Evolutionary conservation across 345 rosid genomes (phyloP), one percentile per base, ranked within the genome.

Genomic region (Gossypium longicalyx): DNA sequence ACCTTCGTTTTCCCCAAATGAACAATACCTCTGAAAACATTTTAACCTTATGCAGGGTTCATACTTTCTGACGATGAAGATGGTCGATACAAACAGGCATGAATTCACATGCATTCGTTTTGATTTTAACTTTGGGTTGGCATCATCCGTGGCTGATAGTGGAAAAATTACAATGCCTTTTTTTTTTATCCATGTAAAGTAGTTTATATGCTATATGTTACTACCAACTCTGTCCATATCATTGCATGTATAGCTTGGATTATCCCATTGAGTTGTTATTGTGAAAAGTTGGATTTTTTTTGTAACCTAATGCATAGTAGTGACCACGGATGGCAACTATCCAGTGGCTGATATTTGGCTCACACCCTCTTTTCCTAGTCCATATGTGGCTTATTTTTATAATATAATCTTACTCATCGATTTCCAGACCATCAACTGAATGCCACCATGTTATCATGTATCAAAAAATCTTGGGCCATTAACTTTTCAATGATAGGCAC

Each of bases 61-160:
- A 9, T 95, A 93, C 86, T 73, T 93, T 44, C 90, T 95, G 54
- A 89, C 83, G 74, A 93, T 93, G 99, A 93, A 80, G 91, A 93
- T 95, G 97, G 38, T 73, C 16, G 89, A 88, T 68, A 85, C 75
- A 38, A 73, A 80, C 23, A 80, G 82, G 45, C 38, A 74, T 38
- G 85, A 87, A 80, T 72, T 95, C 63, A 87, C 98, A 60, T 95
- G 99, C 89, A 93, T 93, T 74, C 57, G 77, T 69, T 95, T 95
- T 70, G 86, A 83, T 74, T 95, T 95, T 80, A 67, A 56, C 52
- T 90, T 93, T 22, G 94, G 96, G 61, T 83, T 91, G 44, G 84
- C 72, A 74, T 82, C 93, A 22, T 80, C 93, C 1, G 79, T 90
- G 44, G 82, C 89, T 17, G 94, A 90, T 59, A 86, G 72, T 13